phyloP scores from a whole-genome alignment of 305 asterid genomes.

The Fraxinus velutina region DNA sequence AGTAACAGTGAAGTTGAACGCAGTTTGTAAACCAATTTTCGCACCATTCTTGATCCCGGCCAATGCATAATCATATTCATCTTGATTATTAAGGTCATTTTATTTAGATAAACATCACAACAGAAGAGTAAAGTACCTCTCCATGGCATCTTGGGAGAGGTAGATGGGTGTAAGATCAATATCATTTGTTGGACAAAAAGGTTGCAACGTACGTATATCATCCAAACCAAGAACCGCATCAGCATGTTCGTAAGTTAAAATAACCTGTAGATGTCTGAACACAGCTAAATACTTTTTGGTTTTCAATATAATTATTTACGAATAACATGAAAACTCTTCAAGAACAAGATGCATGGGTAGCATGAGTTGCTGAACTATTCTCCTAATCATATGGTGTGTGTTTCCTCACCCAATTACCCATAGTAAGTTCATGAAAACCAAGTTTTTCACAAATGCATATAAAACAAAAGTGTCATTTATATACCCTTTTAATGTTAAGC shows the following conservation, averaged over 20 bases:
- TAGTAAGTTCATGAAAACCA: too few relatives aligned
- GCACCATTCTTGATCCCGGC: neutral
- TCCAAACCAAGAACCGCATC: conserved; percentile 97
- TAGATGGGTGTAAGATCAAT: conserved; percentile 79
- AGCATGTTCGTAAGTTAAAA: conserved; percentile 96
- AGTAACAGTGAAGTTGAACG: neutral
- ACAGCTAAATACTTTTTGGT: conserved; percentile 5
- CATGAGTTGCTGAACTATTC: too few relatives aligned
- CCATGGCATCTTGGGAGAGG: conserved; percentile 71
- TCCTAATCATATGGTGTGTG: too few relatives aligned
- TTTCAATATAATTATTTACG: neutral
- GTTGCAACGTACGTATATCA: conserved; percentile 85
- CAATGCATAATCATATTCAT: conserved; percentile 10
- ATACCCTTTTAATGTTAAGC: too few relatives aligned
- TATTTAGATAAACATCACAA: neutral
- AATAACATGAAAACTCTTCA: neutral
- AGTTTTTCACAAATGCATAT: too few relatives aligned
- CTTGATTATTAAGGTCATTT: too few relatives aligned
- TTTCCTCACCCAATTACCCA: too few relatives aligned
- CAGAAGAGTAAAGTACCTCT: conserved; percentile 49
- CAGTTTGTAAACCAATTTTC: neutral
- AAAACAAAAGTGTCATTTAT: too few relatives aligned
- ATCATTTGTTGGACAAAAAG: conserved; percentile 80
- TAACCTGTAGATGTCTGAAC: conserved; percentile 51
- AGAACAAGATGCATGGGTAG: neutral